Base-by-base conservation (phyloP, 257 asterid genomes). In the Echium plantagineum region DNA sequence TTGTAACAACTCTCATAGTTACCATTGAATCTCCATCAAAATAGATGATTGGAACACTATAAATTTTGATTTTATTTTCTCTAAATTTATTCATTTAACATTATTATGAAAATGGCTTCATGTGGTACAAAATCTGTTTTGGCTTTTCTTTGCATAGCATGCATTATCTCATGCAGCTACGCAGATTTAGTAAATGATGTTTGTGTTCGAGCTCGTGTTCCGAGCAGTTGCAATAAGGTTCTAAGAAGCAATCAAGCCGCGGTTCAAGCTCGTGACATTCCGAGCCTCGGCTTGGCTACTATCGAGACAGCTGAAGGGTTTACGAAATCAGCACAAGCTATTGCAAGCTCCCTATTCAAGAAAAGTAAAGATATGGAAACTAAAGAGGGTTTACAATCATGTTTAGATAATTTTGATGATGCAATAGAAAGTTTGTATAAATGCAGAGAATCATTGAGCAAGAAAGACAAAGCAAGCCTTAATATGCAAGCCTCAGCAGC, bases 401-500 rank as follows among this genome's bases (percentile, higher is more conserved):
- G 94, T 65, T 8, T 68, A 9, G 76, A 72, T 60, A 51, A 20
- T 16, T 76, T 52, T 42, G 17, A 32, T 0, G 57, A 72, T 0
- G 65, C 81, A 0, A n/a, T 52, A 0, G 54, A 35, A 7, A 17
- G 0, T 6, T 61, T 85, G 8, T 31, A 18, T 2, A 48, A 68
- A 0, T 69, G 72, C 18, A 26, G 49, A 66, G 0, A 1, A 0
- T 55, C 56, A 20, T 52, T 81, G 5, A 68, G 7, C 0, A 21
- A 53, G 0, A 3, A 3, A 2, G 66, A 63, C 10, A n/a, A 7
- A 5, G 0, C 0, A 0, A 57, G 62, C n/a, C 5, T 64, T 8
- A 28, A 38, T 7, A n/a, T 38, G 0, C 3, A 62, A 0, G 80
- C 30, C 1, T 70, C 85, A 0, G 76, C 75, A 0, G 85, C 90